Percentiles rank a stretch among this genome's conserved stretches.
Evolutionary conservation across 1,284 basidiomycete species (phyloP).

Genomic region (Rhizoctonia solani): DNA sequence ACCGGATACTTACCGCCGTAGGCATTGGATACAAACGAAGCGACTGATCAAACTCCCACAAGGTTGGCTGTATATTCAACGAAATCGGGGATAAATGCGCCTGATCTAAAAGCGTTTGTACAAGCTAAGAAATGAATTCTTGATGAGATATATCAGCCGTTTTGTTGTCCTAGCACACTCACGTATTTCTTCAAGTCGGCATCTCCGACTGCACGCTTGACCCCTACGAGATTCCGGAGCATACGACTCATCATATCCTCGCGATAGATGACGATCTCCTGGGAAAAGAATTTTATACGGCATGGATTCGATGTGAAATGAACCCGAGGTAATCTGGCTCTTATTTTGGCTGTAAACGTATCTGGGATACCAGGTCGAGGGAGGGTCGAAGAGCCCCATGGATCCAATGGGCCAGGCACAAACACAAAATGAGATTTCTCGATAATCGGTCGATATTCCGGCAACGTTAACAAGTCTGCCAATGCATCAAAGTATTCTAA

Average conservation of each 20-base stretch:
- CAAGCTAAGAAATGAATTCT: too few relatives aligned
- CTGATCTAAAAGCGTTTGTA: constrained; percentile 92
- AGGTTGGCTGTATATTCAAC: constrained; percentile 79
- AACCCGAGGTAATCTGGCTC: constrained; percentile 71
- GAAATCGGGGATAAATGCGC: constrained; percentile 88
- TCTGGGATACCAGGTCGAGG: constrained; percentile 81
- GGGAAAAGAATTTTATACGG: constrained; percentile 91
- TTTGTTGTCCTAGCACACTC: constrained; percentile 43
- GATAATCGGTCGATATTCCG: constrained; percentile 70
- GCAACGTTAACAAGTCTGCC: constrained; percentile 76
- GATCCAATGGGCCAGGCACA: constrained; percentile 91
- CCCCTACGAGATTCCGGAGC: constrained; percentile 86
- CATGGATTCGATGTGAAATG: constrained; percentile 92
- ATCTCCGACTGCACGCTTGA: constrained; percentile 77
- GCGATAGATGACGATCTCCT: constrained; percentile 93
- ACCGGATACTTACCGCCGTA: constrained; percentile 67
- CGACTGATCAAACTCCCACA: constrained; percentile 92
- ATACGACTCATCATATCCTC: constrained; percentile 95
- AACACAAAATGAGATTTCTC: constrained; percentile 87
- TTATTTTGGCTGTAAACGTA: constrained; percentile 69
- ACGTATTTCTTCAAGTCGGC: constrained; percentile 84
- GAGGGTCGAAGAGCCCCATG: constrained; percentile 74
- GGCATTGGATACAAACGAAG: constrained; percentile 94
- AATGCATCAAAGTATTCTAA: constrained; percentile 84
- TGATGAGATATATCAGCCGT: neutral